A percentile compares a stretch with the other conserved stretches of the same genome.
Evolutionary conservation across 2,329 filamentous ascomycete species (phyloP).

Genomic region (Tolypocladium album): DNA sequence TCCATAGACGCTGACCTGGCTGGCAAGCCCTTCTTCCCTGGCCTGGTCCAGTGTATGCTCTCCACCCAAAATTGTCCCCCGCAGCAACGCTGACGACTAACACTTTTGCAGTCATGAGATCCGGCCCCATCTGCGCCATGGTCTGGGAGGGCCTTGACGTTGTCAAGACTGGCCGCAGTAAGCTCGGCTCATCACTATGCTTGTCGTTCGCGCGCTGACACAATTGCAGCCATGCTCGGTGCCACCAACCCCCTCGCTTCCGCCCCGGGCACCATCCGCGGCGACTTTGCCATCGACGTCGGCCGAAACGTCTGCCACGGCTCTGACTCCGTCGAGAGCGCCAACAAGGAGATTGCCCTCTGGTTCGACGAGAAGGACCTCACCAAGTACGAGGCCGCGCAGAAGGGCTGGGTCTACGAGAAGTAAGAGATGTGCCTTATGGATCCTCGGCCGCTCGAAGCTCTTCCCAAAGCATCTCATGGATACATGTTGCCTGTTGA

Average conservation of each 20-base stretch:
- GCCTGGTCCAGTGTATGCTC: slow-evolving; percentile 75
- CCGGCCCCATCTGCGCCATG: slow-evolving; percentile 97
- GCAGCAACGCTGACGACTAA: neutral
- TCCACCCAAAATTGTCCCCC: neutral
- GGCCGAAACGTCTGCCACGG: slow-evolving; percentile 99
- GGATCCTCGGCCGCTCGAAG: neutral
- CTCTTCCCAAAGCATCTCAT: neutral
- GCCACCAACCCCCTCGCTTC: slow-evolving; percentile 98
- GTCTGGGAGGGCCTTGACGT: slow-evolving; percentile 98
- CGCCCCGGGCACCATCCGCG: slow-evolving; percentile 94
- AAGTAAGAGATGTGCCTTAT: neutral
- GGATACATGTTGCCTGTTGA: neutral
- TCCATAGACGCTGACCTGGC: slow-evolving; percentile 67
- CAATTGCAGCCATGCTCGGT: slow-evolving; percentile 66
- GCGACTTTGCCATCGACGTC: slow-evolving; percentile 68
- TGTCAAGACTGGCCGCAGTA: slow-evolving; percentile 95
- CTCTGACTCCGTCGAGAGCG: slow-evolving; percentile 96
- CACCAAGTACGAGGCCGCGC: slow-evolving; percentile 72
- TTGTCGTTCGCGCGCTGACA: neutral
- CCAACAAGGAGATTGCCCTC: slow-evolving; percentile 98
- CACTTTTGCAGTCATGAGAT: slow-evolving; percentile 69
- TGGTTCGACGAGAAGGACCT: slow-evolving; percentile 93
- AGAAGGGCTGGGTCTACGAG: slow-evolving; percentile 91
- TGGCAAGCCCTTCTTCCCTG: slow-evolving; percentile 70
- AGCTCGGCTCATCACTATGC: slow-evolving; percentile 19